Evolutionary conservation across 2,329 filamentous ascomycete genomes (phyloP), one percentile per base, ranked within the genome.

Genomic region (Thielaviopsis ethacetica): DNA sequence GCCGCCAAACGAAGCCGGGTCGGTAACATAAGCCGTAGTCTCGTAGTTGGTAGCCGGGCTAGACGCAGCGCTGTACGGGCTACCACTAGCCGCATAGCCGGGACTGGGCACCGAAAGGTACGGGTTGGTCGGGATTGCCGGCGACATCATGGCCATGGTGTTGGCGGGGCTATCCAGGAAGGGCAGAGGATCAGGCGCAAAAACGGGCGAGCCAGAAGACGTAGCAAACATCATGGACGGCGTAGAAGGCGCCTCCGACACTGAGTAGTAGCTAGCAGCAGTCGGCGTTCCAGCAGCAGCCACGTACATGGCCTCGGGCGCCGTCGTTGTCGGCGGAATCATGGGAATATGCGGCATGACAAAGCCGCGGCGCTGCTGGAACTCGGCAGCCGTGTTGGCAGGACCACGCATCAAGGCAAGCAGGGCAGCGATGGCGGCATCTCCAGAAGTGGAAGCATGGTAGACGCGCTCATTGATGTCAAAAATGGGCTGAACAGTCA

Each of bases 401-500:
- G 59, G 59, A 27, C 56, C 49, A n/a, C 55, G 59, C 38, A 61
- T 50, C 41, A 56, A 51, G 21, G 44, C 51, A 19, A 44, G 19
- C 44, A 59, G 27, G 27, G 44, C 27, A 38, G 53, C 21, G 17
- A 55, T 27, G 2, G 30, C 27, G 38, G 15, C 15, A 13, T 55
- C 54, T 2, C 52, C 57, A 15, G 53, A 54, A 21, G 30, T 30
- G n/a, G 57, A 52, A 38, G 53, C 53, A n/a, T 59, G 58, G 34
- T 84, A 77, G 27, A 95, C 79, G 41, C 87, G 82, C 54, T 82
- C 80, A 53, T 89, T 83, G 66, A 96, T 95, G 68, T 93, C 85
- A 69, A 95, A 89, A 34, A 97, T 83, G 0, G 91, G 89, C 1
- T 79, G 77, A 53, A 95, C 79, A 17, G 88, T 85, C 64, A 95